Base-by-base conservation (phyloP, 805 yeast species). In the Spathaspora girioi region DNA sequence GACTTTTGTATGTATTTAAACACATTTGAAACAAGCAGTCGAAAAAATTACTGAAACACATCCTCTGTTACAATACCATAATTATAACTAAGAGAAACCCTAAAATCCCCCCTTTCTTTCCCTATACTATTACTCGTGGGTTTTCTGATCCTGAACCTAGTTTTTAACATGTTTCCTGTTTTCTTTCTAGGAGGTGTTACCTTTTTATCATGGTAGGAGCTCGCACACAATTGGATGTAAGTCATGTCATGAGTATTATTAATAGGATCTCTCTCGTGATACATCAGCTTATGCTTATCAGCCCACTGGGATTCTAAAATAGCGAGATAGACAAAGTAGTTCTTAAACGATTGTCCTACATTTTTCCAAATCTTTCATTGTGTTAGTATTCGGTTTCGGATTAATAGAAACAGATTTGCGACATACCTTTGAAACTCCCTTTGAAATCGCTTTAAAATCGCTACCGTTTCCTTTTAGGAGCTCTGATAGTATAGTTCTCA, bases 11-110 rank as follows among this genome's bases (percentile, higher is more conserved):
- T 27, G 29, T 9, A 27, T 27, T 27, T 27, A 27, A 7, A 7
- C 29, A 27, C 6, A 6, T 9, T 27, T 27, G 29, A 27, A 27
- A 27, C 29, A 27, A 27, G 29, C 9, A 9, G 9, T 27, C 9
- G 29, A 41, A 41, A 41, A 41, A n/a, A 15, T 23, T 15, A 45
- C 32, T 27, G 19, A 45, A 45, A 45, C 15, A 45, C 40, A 45
- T 45, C 47, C 32, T 45, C 47, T 5, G 47, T 45, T 14, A 45
- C 12, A 29, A 45, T 45, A 7, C 47, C 47, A 31, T 45, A 45
- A 45, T 45, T 45, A 18, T n/a, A 45, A 31, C 29, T 45, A 19
- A 45, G 27, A 29, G 40, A 26, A 45, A 23, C 31, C 6, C 47
- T 14, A 23, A 14, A 29, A 17, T 12, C n/a, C 23, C 14, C 17